phyloP scores from a whole-genome alignment of 306 rosid genomes.

The Cicer pinnatifidum region DNA sequence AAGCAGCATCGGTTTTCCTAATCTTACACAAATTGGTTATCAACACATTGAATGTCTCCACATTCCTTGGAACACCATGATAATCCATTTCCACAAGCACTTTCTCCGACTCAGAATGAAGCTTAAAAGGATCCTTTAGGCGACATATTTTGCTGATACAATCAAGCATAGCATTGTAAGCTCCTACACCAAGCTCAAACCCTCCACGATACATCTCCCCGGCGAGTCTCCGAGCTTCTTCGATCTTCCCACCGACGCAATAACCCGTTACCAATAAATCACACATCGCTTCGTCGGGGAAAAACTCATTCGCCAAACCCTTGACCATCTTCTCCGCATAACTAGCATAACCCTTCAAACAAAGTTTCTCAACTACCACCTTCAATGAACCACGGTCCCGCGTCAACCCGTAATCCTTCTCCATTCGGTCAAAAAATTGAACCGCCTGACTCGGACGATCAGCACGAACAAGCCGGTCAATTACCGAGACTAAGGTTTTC shows the following conservation, averaged over 20 bases:
- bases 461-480: slow-evolving; percentile 71
- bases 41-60: slow-evolving; percentile 77
- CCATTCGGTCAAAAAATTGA: slow-evolving; percentile 78
- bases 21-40: slow-evolving; percentile 76
- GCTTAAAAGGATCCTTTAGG: slow-evolving; percentile 68
- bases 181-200: slow-evolving; percentile 64
- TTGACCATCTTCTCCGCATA: slow-evolving; percentile 79
- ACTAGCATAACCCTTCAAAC: slow-evolving; percentile 66
- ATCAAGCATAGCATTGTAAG: slow-evolving; percentile 78
- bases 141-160: slow-evolving; percentile 75
- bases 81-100: slow-evolving; percentile 71
- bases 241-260: slow-evolving; percentile 71
- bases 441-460: slow-evolving; percentile 62
- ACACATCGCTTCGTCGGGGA: slow-evolving; percentile 65
- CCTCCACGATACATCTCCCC: slow-evolving; percentile 88
- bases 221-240: slow-evolving; percentile 72
- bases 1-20: slow-evolving; percentile 69
- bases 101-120: slow-evolving; percentile 67
- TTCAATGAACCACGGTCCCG: slow-evolving; percentile 58
- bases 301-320: slow-evolving; percentile 66
- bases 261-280: slow-evolving; percentile 72
- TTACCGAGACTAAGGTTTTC: slow-evolving; percentile 54
- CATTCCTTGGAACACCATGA: slow-evolving; percentile 76
- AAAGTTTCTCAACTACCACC: slow-evolving; percentile 71
- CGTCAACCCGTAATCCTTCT: slow-evolving; percentile 67